Conservation (phyloP, 805 yeast species). For the Candida gorgasii region DNA sequence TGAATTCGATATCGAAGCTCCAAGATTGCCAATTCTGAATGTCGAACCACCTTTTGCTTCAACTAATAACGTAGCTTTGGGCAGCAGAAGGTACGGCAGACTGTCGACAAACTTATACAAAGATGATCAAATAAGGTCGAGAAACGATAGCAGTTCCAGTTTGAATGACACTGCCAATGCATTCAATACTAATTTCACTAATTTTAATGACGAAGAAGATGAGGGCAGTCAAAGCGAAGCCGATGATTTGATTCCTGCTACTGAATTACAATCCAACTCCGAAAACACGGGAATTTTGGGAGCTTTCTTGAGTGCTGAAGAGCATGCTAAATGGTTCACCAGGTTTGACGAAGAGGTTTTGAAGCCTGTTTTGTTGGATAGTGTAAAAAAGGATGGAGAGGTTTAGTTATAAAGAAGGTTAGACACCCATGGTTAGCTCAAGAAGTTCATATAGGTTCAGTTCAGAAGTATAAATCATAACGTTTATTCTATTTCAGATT, state of each 20-base stretch:
- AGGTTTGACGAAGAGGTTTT: constrained; percentile 91
- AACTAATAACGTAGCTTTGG: constrained; percentile 9
- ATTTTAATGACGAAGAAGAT: constrained; percentile 20
- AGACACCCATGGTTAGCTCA: no score
- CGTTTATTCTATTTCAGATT: neutral
- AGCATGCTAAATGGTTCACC: constrained; percentile 88
- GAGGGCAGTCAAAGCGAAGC: constrained; percentile 27
- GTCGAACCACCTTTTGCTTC: constrained; percentile 1
- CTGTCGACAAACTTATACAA: constrained; percentile 15
- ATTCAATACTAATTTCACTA: constrained; percentile 21
- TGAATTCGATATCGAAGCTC: constrained; percentile 90
- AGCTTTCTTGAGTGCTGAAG: constrained; percentile 55
- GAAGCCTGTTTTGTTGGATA: constrained; percentile 86
- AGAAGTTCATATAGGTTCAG: no score
- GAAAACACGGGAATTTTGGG: constrained; percentile 35
- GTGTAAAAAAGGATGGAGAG: constrained; percentile 22
- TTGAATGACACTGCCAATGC: constrained; percentile 22
- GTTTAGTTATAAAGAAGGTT: no score
- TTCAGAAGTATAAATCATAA: no score
- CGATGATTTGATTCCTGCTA: constrained; percentile 33
- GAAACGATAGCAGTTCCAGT: constrained; percentile 32
- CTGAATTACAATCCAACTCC: constrained; percentile 2
- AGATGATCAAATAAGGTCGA: constrained; percentile 25
- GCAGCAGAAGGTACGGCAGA: constrained; percentile 20
- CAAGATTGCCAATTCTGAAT: constrained; percentile 35